These are phyloP conservation scores for Plantago lanceolata DNA, from an alignment of 305 asterid species.

Conservation along the genomic window DNA sequence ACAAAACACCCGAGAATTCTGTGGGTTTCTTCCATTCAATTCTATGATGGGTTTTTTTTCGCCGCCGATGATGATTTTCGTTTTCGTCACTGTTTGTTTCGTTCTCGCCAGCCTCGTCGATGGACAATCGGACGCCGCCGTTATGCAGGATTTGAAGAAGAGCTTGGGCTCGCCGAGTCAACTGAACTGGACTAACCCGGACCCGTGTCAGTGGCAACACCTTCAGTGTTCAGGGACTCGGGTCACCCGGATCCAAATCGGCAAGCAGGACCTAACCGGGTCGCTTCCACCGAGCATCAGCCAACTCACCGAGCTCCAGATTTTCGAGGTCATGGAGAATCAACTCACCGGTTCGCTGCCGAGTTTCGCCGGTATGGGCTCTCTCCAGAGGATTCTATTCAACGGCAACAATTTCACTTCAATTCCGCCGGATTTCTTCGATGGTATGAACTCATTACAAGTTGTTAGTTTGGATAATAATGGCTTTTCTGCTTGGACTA, in stretches of 20 bases:
- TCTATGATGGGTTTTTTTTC: neutral
- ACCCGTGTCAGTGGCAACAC: constrained; percentile 54
- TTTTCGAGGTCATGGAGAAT: constrained; percentile 54
- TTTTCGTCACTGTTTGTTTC: constrained; percentile 15
- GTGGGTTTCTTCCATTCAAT: no score
- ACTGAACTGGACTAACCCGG: constrained; percentile 52
- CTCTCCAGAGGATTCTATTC: constrained; percentile 42
- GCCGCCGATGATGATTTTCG: constrained; percentile 16
- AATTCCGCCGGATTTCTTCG: constrained; percentile 69
- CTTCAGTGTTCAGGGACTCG: constrained; percentile 47
- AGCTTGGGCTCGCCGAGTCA: constrained; percentile 40
- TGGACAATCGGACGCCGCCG: constrained; percentile 58
- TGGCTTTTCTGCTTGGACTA: constrained; percentile 49
- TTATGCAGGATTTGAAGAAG: constrained; percentile 62
- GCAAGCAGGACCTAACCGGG: constrained; percentile 40
- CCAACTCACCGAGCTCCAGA: constrained; percentile 40
- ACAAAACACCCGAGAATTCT: no score
- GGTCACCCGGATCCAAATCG: constrained; percentile 72
- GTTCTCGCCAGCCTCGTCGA: constrained; percentile 24
- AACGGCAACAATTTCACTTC: constrained; percentile 54
- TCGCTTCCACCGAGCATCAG: constrained; percentile 47
- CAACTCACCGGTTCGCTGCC: constrained; percentile 70
- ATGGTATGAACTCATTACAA: constrained; percentile 57
- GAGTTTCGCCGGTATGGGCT: constrained; percentile 52
- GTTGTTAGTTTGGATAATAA: constrained; percentile 53